A percentile compares a stretch with the other conserved stretches of the same genome.
Conservation (phyloP, 164 flowering plant genomes). For the Macadamia integrifolia region DNA sequence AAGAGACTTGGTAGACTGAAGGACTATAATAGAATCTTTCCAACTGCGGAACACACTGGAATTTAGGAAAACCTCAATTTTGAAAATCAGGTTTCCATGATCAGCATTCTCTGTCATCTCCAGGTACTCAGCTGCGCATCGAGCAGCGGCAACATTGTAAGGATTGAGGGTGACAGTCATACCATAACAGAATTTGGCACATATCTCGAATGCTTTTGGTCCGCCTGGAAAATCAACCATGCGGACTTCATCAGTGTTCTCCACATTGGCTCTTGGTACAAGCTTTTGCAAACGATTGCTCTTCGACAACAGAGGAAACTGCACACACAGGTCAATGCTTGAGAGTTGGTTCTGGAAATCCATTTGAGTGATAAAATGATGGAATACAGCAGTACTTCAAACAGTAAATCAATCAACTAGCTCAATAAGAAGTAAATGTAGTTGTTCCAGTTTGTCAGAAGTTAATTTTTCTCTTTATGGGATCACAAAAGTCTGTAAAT, state of each 20-base stretch:
- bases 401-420: not conserved
- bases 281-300: constrained; percentile 66
- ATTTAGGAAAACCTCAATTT: constrained; percentile 80
- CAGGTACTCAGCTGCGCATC: constrained; percentile 51
- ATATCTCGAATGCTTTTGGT: constrained; percentile 79
- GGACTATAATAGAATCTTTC: constrained; percentile 90
- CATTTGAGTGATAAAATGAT: not conserved
- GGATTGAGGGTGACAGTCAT: constrained; percentile 86
- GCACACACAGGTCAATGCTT: constrained; percentile 18
- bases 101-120: constrained; percentile 77
- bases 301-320: constrained; percentile 88
- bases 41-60: constrained; percentile 79
- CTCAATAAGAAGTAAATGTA: not conserved
- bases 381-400: not conserved
- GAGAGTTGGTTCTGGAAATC: not conserved
- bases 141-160: constrained; percentile 79
- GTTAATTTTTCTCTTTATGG: too few relatives aligned
- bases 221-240: constrained; percentile 76
- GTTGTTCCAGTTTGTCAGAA: too few relatives aligned
- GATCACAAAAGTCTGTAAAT: too few relatives aligned
- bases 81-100: constrained; percentile 63
- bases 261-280: constrained; percentile 46
- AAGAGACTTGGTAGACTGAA: constrained; percentile 66
- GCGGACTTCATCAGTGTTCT: constrained; percentile 44
- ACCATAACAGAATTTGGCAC: constrained; percentile 92